Evolutionary conservation across 176 grass and related monocot species (phyloP), one percentile per base, ranked within the genome.

Genomic region (Lolium multiflorum): DNA sequence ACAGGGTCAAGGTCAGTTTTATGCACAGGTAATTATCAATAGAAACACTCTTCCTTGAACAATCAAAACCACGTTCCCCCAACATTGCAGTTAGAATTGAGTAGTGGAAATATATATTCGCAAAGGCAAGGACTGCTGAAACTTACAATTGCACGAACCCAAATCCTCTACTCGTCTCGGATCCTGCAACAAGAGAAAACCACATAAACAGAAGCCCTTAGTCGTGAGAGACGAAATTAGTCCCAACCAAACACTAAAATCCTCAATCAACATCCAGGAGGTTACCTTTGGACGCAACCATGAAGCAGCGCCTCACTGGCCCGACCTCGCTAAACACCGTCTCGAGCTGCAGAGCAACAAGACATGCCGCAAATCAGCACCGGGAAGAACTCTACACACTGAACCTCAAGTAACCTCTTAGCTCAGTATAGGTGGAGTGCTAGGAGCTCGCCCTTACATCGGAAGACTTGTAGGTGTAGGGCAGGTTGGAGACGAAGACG

Each of bases 141-240:
- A 94, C 93, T 94, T 87, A 98, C 96, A 94, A 96, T 76, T 94
- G 90, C 60, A 98, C 93, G 41, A 94, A 96, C 22, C 93, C 93
- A 92, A 98, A 96, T 28, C 96, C 93, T 44, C 88, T 67, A 41
- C 68, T 98, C 59, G 82, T 84, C 73, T 96, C 96, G 28, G 94
- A 95, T 31, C 96, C 96, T 98, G 84, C 72, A 85, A 85, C 14
- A 13, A 79, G 43, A 64, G 0, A 58, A 35, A 67, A 74, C 20
- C 9, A 3, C 11, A 71, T 20, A 65, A 43, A 60, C 5, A 21
- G 15, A n/a, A 67, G 8, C 11, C 31, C 9, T 49, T 67, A 4
- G 35, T 26, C 26, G 78, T 4, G 77, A 24, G 55, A 50, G 26
- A 14, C 22, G 14, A 89, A 74, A 74, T 43, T 22, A 66, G 4